Percentiles rank a stretch among this genome's conserved stretches.
phyloP scores from a whole-genome alignment of 805 yeast species.

The Yarrowia alimentaria region DNA sequence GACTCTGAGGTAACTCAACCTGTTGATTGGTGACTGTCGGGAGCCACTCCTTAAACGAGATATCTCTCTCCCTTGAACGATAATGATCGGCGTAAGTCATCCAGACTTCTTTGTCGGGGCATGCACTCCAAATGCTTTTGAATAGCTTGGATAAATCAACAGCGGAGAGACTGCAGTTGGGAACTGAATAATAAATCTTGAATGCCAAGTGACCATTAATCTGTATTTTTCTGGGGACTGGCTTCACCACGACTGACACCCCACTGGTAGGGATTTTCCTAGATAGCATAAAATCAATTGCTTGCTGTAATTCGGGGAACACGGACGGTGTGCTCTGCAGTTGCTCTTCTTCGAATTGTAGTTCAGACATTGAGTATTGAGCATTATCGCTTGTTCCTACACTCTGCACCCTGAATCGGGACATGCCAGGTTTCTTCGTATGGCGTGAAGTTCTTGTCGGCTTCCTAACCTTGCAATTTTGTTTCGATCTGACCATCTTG shows the following conservation, averaged over 20 bases:
- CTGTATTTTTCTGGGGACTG: too few species aligned
- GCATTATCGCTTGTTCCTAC: too few species aligned
- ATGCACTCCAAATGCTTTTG: neutral
- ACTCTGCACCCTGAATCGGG: too few species aligned
- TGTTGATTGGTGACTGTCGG: neutral
- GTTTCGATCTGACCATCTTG: too few species aligned
- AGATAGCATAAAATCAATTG: neutral
- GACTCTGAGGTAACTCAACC: too few species aligned
- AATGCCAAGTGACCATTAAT: neutral
- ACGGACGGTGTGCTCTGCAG: too few species aligned
- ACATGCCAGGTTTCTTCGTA: too few species aligned
- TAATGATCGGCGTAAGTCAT: neutral
- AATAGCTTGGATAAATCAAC: neutral
- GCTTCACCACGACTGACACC: neutral
- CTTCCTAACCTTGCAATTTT: too few species aligned
- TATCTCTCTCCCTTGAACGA: neutral
- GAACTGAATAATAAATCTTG: neutral
- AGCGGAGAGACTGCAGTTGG: neutral
- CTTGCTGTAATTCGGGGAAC: too few species aligned
- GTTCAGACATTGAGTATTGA: too few species aligned
- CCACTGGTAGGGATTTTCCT: neutral
- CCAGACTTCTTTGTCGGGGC: neutral
- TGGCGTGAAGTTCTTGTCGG: too few species aligned
- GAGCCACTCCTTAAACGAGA: neutral
- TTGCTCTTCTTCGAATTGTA: too few species aligned